Evolutionary conservation across 345 rosid species (phyloP), one percentile per base, ranked within the genome.

Genomic region (Lepidium sativum): DNA sequence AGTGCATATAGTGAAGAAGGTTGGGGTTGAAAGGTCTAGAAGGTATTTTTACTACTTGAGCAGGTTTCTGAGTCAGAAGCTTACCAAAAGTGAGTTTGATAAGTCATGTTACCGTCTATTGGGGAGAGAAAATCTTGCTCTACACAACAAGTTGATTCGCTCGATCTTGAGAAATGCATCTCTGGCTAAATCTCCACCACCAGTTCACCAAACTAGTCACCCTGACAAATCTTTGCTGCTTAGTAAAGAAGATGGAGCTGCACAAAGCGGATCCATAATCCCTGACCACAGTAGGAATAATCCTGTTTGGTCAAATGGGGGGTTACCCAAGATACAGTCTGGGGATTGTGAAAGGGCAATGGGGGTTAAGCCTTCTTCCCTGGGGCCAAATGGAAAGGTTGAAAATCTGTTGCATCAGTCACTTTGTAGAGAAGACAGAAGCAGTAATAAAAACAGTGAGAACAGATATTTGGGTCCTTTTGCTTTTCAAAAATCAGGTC

Each of bases 341-440:
- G 95, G 78, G 65, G 73, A 68, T 35, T 87, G 83, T 44, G 88
- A 80, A 25, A 70, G 91, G 74, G 87, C 83, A 77, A 51, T 68
- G 52, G 82, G 84, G 80, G 95, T 87, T 70, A 75, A 89, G 80
- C 87, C 92, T 52, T 83, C 89, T 67, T 80, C 84, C 0, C 86
- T 94, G 58, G 95, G 99, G 48, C 89, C 82, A 67, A 90, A 86
- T 65, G 97, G 96, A 50, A 90, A 86, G 82, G 83, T 82, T 54
- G 92, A 82, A 21, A 74, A 68, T 77, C 51, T 76, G 75, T 55
- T 80, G 42, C 81, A 82, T 68, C 85, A 78, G 39, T 77, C 77
- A n/a, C 54, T 65, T 49, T 81, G 84, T 54, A 45, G 71, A n/a
- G 88, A 86, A 66, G 86, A 81, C 44, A 75, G 76, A 29, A 71